A percentile compares a stretch with the other conserved stretches of the same genome.
Evolutionary conservation across 1,139 yeast species (phyloP).

Genomic region (Kluyveromyces sp.): DNA sequence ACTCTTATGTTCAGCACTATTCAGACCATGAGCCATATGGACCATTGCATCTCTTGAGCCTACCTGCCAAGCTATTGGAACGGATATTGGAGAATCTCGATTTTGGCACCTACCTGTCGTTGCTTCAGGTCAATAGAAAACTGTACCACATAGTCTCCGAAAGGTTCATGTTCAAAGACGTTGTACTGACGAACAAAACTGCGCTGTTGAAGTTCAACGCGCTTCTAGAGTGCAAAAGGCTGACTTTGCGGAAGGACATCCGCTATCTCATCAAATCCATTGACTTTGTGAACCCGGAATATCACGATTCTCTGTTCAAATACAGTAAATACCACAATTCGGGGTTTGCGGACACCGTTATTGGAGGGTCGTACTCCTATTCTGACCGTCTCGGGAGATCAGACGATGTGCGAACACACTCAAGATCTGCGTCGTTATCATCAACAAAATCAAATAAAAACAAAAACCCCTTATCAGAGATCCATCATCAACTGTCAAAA

Average conservation of each 20-base stretch:
- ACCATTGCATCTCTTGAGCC: constrained; percentile 5
- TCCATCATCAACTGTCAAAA: constrained; percentile 13
- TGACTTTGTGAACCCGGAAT: constrained; percentile 29
- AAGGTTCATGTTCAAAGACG: constrained; percentile 23
- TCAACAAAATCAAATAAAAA: constrained; percentile 4
- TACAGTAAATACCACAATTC: constrained; percentile 24
- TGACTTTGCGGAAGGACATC: constrained; percentile 18
- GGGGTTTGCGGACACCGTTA: constrained; percentile 13
- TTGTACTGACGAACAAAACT: constrained; percentile 18
- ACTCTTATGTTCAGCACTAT: not conserved
- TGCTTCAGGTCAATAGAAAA: constrained; percentile 22
- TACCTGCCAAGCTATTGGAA: constrained; percentile 18
- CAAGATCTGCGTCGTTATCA: constrained; percentile 4
- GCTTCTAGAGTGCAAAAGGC: constrained; percentile 26
- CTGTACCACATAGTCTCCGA: constrained; percentile 22
- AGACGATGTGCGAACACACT: not conserved
- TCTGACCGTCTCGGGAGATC: constrained; percentile 1
- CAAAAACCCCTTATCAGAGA: constrained; percentile 1
- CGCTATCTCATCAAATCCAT: constrained; percentile 25
- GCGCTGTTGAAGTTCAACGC: constrained; percentile 26
- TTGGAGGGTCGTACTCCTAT: constrained; percentile 25
- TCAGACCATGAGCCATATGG: not conserved
- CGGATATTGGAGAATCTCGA: constrained; percentile 22
- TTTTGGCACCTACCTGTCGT: constrained; percentile 15
- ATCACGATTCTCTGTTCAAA: constrained; percentile 30